phyloP scores from a whole-genome alignment of 345 rosid genomes.

The Citrus reticulata region DNA sequence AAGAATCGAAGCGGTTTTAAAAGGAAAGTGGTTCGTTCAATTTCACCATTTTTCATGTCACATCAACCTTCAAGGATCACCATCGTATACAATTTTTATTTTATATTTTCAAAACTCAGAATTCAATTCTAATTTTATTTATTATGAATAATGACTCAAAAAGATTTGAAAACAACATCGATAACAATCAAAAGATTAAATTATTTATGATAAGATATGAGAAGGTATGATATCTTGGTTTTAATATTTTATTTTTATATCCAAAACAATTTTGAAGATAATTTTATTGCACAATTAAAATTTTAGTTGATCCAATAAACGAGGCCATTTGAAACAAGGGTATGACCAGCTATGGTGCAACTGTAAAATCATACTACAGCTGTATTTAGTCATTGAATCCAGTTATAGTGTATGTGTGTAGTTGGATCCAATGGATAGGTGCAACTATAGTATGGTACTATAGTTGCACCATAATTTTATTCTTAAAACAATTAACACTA shows the following conservation, averaged over 20 bases:
- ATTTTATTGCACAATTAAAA: too few relatives aligned
- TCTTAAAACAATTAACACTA: neutral
- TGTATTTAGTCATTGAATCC: too few relatives aligned
- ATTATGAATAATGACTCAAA: neutral
- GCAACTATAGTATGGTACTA: rapidly evolving
- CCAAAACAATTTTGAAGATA: neutral
- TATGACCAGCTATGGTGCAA: too few relatives aligned
- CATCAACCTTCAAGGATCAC: neutral
- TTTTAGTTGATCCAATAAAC: too few relatives aligned
- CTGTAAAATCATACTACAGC: rapidly evolving
- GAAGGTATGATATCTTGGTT: neutral
- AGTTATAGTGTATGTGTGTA: too few relatives aligned
- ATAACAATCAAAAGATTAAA: neutral
- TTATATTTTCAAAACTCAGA: neutral
- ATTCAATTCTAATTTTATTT: neutral
- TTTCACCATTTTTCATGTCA: neutral
- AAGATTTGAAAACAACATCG: neutral
- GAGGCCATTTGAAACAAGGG: too few relatives aligned
- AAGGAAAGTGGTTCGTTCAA: neutral
- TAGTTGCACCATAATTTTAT: too few relatives aligned
- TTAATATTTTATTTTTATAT: neutral
- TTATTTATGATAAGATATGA: neutral
- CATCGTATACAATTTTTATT: neutral
- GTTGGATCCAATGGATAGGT: too few relatives aligned
- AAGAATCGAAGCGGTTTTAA: neutral